phyloP scores from a whole-genome alignment of 139 green algal genomes.

The Coelastrella sp. region DNA sequence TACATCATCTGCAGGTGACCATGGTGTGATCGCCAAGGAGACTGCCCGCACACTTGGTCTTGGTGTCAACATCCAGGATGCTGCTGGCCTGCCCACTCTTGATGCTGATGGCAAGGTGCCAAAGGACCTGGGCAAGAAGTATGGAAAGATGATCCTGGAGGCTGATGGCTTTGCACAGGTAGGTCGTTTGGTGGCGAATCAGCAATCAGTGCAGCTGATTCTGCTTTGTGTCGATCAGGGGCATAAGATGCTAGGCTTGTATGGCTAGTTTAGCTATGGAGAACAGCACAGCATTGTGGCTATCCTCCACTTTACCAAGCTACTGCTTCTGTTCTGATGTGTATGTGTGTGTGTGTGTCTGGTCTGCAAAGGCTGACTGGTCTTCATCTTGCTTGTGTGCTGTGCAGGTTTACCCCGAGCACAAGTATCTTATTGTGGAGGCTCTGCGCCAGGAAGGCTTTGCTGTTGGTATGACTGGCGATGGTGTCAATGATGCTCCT shows the following conservation, averaged over 20 bases:
- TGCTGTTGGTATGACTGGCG: constrained; percentile 89
- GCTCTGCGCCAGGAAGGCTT: constrained; percentile 79
- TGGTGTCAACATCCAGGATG: constrained; percentile 83
- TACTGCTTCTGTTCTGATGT: neutral
- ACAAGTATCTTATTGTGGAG: constrained; percentile 84
- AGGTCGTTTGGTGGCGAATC: neutral
- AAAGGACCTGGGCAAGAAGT: constrained; percentile 76
- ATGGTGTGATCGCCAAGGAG: constrained; percentile 90
- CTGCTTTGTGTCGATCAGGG: too few species aligned
- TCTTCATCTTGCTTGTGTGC: neutral
- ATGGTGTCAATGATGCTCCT: constrained; percentile 94
- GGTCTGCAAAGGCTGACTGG: neutral
- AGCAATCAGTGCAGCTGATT: neutral
- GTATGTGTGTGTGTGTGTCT: constrained; percentile 1
- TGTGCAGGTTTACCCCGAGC: constrained; percentile 51
- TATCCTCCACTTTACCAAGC: neutral
- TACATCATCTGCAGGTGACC: constrained; percentile 69
- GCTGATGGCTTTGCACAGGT: constrained; percentile 89
- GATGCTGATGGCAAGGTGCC: constrained; percentile 79
- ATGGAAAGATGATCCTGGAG: constrained; percentile 79
- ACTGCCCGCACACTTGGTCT: constrained; percentile 83
- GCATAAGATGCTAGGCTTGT: neutral
- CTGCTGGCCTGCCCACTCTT: constrained; percentile 66
- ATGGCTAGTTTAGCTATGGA: neutral
- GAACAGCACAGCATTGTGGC: too few species aligned